Percentiles rank a stretch among this genome's conserved stretches.
Conservation (phyloP, 208 protist species). For the Strigomonas culicis region DNA sequence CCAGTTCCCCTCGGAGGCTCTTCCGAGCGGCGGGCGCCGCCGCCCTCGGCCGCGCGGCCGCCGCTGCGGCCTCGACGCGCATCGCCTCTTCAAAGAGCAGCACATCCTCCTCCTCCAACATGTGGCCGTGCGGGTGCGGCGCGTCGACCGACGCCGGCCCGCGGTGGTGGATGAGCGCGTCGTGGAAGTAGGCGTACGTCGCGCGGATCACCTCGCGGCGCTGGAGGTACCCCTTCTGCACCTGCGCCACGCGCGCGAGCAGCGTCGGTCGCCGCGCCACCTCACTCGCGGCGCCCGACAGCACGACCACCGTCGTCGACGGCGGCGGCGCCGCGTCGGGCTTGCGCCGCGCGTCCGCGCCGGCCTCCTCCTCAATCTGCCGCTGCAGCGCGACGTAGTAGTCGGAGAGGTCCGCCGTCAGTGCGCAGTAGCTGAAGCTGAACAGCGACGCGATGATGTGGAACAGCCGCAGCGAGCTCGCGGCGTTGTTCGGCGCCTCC, state of each 20-base stretch:
- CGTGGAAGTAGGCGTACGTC: slow-evolving; percentile 31
- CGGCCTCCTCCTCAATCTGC: neutral
- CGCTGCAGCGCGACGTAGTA: no score
- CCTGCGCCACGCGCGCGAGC: slow-evolving; percentile 79
- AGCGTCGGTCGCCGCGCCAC: slow-evolving; percentile 69
- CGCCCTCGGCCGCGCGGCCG: no score
- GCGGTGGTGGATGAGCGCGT: no score
- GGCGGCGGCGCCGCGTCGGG: neutral
- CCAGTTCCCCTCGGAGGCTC: no score
- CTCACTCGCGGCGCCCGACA: slow-evolving; percentile 35
- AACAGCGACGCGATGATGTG: slow-evolving; percentile 70
- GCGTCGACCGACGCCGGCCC: slow-evolving; percentile 26
- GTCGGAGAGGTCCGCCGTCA: slow-evolving; percentile 40
- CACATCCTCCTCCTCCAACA: neutral
- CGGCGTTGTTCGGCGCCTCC: slow-evolving; percentile 75
- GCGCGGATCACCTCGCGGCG: slow-evolving; percentile 46
- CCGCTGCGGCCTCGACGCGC: neutral
- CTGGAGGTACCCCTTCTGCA: slow-evolving; percentile 51
- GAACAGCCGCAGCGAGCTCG: slow-evolving; percentile 73
- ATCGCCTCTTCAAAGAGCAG: no score
- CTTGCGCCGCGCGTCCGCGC: neutral
- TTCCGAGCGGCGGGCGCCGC: neutral
- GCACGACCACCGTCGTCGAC: neutral
- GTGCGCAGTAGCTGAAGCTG: slow-evolving; percentile 56
- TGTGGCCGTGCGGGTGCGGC: neutral